Conservation (phyloP, 441 rosid species). For the Pelargonium fulgidum region DNA sequence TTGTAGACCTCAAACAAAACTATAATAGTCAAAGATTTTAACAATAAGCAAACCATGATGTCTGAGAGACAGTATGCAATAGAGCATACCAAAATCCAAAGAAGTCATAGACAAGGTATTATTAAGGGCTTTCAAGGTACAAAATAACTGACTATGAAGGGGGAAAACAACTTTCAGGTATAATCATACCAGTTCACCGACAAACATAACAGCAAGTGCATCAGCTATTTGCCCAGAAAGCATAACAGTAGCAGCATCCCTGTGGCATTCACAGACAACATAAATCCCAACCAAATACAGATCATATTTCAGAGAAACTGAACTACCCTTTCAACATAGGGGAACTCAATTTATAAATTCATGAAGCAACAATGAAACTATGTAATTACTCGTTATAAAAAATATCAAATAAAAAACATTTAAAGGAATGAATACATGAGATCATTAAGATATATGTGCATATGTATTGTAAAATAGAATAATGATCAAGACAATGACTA, state of each 20-base stretch:
- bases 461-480: neutral
- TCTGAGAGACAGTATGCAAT: no score
- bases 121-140: neutral
- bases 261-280: constrained; percentile 22
- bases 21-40: no score
- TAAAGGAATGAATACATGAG: neutral
- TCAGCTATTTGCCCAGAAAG: constrained; percentile 95
- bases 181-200: constrained; percentile 72
- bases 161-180: neutral
- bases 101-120: neutral
- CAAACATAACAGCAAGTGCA: constrained; percentile 71
- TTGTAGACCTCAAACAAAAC: no score
- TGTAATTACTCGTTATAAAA: neutral
- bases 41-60: no score
- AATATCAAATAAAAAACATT: neutral
- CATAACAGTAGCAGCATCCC: constrained; percentile 87
- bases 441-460: neutral
- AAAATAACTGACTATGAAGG: neutral
- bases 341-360: neutral
- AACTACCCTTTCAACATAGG: neutral
- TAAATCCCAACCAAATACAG: neutral
- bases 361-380: neutral
- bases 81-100: no score
- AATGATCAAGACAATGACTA: neutral
- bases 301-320: neutral